phyloP scores from a whole-genome alignment of 495 filamentous ascomycete species.

The Trichocladium antarcticum region DNA sequence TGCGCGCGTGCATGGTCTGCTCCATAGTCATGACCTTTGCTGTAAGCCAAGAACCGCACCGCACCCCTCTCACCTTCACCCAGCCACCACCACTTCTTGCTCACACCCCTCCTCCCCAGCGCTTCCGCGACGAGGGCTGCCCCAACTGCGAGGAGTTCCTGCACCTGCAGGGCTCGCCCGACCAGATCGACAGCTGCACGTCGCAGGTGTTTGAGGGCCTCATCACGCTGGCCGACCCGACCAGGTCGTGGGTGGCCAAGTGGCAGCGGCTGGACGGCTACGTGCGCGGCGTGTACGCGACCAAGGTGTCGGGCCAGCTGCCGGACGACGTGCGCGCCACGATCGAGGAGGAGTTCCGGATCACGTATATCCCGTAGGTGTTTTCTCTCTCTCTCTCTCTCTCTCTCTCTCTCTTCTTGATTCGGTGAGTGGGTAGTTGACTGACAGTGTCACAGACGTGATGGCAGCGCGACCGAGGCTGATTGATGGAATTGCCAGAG shows the following conservation, averaged over 20 bases:
- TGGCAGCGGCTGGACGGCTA: conserved; percentile 89
- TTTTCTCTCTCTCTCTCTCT: background rate
- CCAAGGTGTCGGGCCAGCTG: conserved; percentile 70
- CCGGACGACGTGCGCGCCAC: conserved; percentile 52
- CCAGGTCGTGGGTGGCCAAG: conserved; percentile 77
- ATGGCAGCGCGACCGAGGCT: conserved; percentile 39
- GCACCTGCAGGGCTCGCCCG: conserved; percentile 61
- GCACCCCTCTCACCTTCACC: background rate
- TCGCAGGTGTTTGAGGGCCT: conserved; percentile 89
- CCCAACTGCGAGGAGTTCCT: conserved; percentile 94
- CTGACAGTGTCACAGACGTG: conserved; percentile 29
- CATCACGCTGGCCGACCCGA: conserved; percentile 67
- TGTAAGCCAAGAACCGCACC: conserved; percentile 36
- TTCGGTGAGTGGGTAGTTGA: background rate
- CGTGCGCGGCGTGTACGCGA: conserved; percentile 78
- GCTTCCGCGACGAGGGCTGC: conserved; percentile 75
- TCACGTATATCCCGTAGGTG: conserved; percentile 58
- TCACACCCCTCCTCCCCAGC: conserved; percentile 33
- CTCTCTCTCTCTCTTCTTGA: too few species aligned
- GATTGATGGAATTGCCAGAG: conserved; percentile 14
- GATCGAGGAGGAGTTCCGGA: conserved; percentile 56
- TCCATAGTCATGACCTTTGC: conserved; percentile 72
- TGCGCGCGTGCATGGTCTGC: conserved; percentile 98
- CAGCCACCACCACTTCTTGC: too few species aligned
- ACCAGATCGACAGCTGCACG: conserved; percentile 83